These are phyloP conservation scores for Oryza rufipogon DNA, from an alignment of 176 grass and related monocot genomes.

Conservation along the genomic window DNA sequence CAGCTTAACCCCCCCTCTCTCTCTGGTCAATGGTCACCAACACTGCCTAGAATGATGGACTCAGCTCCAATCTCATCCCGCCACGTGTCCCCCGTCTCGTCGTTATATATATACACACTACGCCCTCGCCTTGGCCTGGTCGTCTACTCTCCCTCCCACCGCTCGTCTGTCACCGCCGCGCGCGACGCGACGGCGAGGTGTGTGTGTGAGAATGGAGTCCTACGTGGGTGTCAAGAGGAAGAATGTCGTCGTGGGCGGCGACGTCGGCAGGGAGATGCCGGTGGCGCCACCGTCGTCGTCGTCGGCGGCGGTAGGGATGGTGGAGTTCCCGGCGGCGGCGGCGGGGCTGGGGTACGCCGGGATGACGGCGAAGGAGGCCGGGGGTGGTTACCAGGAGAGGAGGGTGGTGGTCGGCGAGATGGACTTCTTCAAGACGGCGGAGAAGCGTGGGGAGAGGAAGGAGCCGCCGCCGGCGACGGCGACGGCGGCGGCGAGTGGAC, in stretches of 20 bases:
- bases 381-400: not conserved
- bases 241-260: not conserved
- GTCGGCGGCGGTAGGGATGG: not conserved
- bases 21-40: constrained; percentile 47
- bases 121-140: not conserved
- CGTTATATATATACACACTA: constrained; percentile 21
- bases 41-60: constrained; percentile 49
- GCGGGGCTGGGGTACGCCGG: constrained; percentile 12
- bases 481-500: not conserved
- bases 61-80: not conserved
- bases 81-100: constrained; percentile 52
- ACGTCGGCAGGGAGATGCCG: not conserved
- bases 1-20: not conserved
- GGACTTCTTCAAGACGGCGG: constrained; percentile 85
- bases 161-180: not conserved
- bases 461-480: not conserved
- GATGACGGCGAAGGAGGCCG: not conserved
- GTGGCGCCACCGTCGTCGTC: not conserved
- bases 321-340: not conserved
- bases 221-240: constrained; percentile 39
- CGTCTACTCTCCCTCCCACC: not conserved
- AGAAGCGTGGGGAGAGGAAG: constrained; percentile 40
- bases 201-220: not conserved
- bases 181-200: too few relatives aligned
- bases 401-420: constrained; percentile 52